Conservation (phyloP, 805 yeast species). For the Komagataella mondaviorum region DNA sequence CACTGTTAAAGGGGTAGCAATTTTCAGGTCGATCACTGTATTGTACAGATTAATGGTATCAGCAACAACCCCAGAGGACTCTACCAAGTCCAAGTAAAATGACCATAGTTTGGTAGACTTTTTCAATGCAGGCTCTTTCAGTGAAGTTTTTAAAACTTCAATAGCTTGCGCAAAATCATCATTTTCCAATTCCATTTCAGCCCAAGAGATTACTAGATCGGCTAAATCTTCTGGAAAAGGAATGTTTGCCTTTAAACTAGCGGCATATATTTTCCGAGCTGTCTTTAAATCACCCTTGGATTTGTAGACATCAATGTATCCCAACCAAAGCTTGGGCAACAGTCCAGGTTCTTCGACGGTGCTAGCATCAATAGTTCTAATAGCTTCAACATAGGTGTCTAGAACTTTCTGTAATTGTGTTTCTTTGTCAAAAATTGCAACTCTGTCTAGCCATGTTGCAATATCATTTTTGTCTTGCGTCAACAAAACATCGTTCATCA, state of each 20-base stretch:
- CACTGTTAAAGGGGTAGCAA: conserved; percentile 56
- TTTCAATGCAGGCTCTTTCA: conserved; percentile 21
- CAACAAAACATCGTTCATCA: conserved; percentile 54
- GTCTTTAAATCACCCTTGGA: conserved; percentile 37
- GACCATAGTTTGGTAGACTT: conserved; percentile 60
- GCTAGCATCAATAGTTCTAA: conserved; percentile 51
- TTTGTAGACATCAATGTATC: conserved; percentile 55
- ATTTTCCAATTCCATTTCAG: conserved; percentile 43
- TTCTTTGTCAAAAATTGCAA: conserved; percentile 26
- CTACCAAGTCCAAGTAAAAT: conserved; percentile 57
- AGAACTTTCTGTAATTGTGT: conserved; percentile 28
- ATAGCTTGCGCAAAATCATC: conserved; percentile 29
- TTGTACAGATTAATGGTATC: conserved; percentile 34
- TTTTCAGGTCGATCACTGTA: conserved; percentile 36
- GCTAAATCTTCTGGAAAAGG: conserved; percentile 41
- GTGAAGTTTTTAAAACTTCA: conserved; percentile 19
- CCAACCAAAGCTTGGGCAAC: conserved; percentile 53
- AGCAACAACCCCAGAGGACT: conserved; percentile 32
- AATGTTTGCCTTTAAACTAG: conserved; percentile 43
- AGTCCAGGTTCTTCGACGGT: conserved; percentile 24
- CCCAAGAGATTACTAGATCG: conserved; percentile 68
- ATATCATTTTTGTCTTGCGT: conserved; percentile 50
- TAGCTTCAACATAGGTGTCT: conserved; percentile 49
- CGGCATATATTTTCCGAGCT: conserved; percentile 48
- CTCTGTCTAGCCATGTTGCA: conserved; percentile 56